Base-by-base conservation (phyloP, 441 rosid genomes). In the Pelargonium citronellum region DNA sequence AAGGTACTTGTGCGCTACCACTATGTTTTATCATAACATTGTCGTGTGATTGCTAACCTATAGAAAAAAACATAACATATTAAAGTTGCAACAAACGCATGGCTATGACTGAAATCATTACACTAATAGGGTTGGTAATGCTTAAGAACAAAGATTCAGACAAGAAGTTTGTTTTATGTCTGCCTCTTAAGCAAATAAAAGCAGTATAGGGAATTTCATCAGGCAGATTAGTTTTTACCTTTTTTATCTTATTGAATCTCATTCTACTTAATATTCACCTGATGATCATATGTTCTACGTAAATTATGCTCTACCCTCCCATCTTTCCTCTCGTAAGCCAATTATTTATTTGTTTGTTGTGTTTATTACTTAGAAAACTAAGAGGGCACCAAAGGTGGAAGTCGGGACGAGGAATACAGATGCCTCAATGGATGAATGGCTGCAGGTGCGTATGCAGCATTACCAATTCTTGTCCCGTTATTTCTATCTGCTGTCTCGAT, bases 381-480 rank as follows among this genome's bases (percentile, higher is more conserved):
- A 88, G 88, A 86, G 86, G 85, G 79, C 85, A n/a, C 83, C 95
- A 3, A 92, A 91, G 87, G 96, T 95, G 78, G 98, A 95, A 86
- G 90, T 89, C 63, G 99, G 99, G 79, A 92, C 99, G 53, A 84
- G 84, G 72, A 77, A 92, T 71, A 85, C 84, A 3, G 96, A 95
- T 72, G 88, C 87, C 49, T 90, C 96, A 8, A 69, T 87, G 74
- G 98, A 92, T 37, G 99, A 95, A 74, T 95, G 99, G 99, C 97
- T 95, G 68, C 87, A 92, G 96, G 99, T 95, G 34, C 11, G 79
- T 74, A 11, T 55, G 39, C 30, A 15, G 11, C 69, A 13, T 49
- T 16, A 27, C 20, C 13, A 16, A 0, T 4, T 24, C 27, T 27
- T 49, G 7, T 8, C 5, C 10, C 44, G 7, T 53, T 53, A 15